Evolutionary conservation across 2,329 filamentous ascomycete genomes (phyloP).

Genomic region (Hypoxylon sp.): DNA sequence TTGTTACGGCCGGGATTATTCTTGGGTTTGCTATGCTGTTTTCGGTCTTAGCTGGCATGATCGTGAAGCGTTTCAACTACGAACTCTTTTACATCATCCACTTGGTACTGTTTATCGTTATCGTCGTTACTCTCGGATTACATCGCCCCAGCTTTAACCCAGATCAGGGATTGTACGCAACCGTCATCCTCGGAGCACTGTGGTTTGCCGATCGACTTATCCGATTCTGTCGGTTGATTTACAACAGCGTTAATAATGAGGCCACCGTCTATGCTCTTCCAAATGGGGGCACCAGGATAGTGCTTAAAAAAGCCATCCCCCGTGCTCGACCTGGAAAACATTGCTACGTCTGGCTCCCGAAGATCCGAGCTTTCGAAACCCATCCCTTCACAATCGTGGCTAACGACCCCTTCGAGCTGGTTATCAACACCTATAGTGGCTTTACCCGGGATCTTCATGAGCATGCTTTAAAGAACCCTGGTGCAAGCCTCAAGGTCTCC

Average conservation of each 20-base stretch:
- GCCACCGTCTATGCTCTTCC: slow-evolving; percentile 55
- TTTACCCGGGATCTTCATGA: slow-evolving; percentile 66
- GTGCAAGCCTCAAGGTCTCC: slow-evolving; percentile 58
- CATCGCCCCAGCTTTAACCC: slow-evolving; percentile 54
- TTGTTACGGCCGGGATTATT: slow-evolving; percentile 49
- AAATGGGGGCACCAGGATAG: slow-evolving; percentile 54
- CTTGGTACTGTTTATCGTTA: slow-evolving; percentile 52
- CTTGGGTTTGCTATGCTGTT: slow-evolving; percentile 51
- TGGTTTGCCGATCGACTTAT: slow-evolving; percentile 57
- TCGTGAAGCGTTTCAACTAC: slow-evolving; percentile 52
- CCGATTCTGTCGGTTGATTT: slow-evolving; percentile 48
- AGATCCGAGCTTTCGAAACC: slow-evolving; percentile 63
- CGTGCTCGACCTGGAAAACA: slow-evolving; percentile 64
- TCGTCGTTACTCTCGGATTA: slow-evolving; percentile 52
- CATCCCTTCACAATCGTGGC: slow-evolving; percentile 71
- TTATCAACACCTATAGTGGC: slow-evolving; percentile 65
- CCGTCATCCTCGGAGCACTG: slow-evolving; percentile 50
- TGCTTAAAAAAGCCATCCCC: slow-evolving; percentile 57
- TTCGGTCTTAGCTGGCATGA: slow-evolving; percentile 47
- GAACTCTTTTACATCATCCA: slow-evolving; percentile 58
- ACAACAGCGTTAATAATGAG: slow-evolving; percentile 51
- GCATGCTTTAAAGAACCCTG: slow-evolving; percentile 59
- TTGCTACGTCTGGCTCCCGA: slow-evolving; percentile 70
- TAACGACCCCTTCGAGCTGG: slow-evolving; percentile 63
- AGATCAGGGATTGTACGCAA: slow-evolving; percentile 49